Evolutionary conservation across 164 flowering plant species (phyloP), one percentile per base, ranked within the genome.

Genomic region (Umbilicus rupestris): DNA sequence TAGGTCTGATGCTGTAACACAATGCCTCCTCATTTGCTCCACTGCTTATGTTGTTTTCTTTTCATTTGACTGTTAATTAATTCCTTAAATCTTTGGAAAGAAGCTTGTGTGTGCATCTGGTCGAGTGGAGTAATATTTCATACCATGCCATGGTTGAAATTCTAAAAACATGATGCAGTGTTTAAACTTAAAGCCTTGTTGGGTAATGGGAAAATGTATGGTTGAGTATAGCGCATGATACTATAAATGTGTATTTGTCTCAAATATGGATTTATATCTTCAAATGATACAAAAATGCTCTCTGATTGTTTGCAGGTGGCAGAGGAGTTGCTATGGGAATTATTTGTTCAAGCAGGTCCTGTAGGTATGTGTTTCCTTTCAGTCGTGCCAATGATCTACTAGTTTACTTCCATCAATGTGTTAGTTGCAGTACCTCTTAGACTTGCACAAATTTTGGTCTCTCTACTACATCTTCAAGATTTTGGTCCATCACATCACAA

Each of bases 261-360:
- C 17, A 10, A 12, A 24, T 8, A 11, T 52, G 59, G 31, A 24
- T 52, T 14, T 9, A 52, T 24, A 10, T 24, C 22, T 20, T 9
- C 16, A 4, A 10, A 49, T 2, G 55, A 1, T 3, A 31, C 22
- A 16, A 5, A 62, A 15, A 17, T 62, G 39, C 41, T 42, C 44
- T 39, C 30, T 66, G 7, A 63, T 6, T 44, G 29, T 58, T 67
- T 74, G 67, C 80, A 94, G 98, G 82, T 82, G 0, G 19, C 83
- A 5, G 99, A 95, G 78, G 99, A 95, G 81, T 77, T 92, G 39
- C 79, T 95, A 10, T 95, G 99, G 97, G 99, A 95, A 75, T 71
- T 92, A 68, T 95, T 95, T 76, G 97, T 92, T 62, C 99, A 95
- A 79, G 96, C 99, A 2, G 99, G 99, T 9, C 99, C 99, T 30